Conservation (phyloP, 1,139 yeast genomes). For the Candida anutae region DNA sequence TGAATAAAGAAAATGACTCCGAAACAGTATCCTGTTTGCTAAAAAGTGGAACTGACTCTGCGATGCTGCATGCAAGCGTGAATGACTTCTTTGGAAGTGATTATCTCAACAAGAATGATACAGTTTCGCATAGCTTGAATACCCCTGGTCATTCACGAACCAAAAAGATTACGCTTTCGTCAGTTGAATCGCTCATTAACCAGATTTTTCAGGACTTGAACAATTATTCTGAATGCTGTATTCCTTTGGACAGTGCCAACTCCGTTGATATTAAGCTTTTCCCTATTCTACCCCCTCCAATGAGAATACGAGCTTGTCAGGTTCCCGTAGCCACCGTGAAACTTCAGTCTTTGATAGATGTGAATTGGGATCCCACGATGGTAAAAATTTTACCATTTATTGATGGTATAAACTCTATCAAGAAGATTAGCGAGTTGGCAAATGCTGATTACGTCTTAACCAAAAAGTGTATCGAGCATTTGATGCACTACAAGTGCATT, state of each 20-base stretch:
- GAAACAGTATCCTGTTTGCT: constrained; percentile 5
- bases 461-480: constrained; percentile 82
- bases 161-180: constrained; percentile 41
- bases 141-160: constrained; percentile 38
- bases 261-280: constrained; percentile 88
- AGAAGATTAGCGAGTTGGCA: constrained; percentile 69
- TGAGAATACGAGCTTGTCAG: constrained; percentile 61
- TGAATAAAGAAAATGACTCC: neutral
- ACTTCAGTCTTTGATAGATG: constrained; percentile 64
- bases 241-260: constrained; percentile 85
- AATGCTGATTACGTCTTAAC: constrained; percentile 76
- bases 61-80: neutral
- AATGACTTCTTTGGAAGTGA: constrained; percentile 1
- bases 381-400: constrained; percentile 76
- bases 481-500: constrained; percentile 83
- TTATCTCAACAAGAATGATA: constrained; percentile 4
- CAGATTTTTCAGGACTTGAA: constrained; percentile 90
- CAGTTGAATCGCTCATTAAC: constrained; percentile 74
- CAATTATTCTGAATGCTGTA: constrained; percentile 90
- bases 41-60: neutral
- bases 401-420: constrained; percentile 80
- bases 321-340: constrained; percentile 86
- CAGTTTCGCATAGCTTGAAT: constrained; percentile 9
- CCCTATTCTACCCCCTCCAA: constrained; percentile 82
- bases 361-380: constrained; percentile 97